These are phyloP conservation scores for Stachybotrys echinatus DNA, from an alignment of 2,329 filamentous ascomycete genomes.

Conservation along the genomic window DNA sequence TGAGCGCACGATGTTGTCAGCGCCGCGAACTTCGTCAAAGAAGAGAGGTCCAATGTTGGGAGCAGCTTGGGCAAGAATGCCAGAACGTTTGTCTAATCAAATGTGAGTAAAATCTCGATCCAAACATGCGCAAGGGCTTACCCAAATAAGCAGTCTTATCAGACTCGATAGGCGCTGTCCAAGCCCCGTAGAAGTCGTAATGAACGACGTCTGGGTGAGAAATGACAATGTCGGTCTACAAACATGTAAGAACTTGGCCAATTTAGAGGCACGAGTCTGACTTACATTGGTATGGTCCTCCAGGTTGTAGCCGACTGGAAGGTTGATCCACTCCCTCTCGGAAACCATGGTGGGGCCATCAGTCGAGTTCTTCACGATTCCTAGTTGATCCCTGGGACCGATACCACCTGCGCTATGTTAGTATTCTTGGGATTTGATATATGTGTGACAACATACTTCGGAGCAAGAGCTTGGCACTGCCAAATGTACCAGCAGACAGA, in stretches of 20 bases:
- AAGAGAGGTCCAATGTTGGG: conserved; percentile 59
- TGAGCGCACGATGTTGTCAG: conserved; percentile 56
- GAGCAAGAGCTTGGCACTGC: conserved; percentile 62
- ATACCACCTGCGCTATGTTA: conserved; percentile 40
- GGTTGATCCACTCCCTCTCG: conserved; percentile 47
- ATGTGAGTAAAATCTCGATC: no score
- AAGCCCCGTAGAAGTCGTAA: conserved; percentile 64
- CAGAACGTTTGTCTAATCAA: no score
- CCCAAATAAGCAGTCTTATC: conserved; percentile 40
- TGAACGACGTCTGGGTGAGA: conserved; percentile 41
- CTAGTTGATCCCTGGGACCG: conserved; percentile 55
- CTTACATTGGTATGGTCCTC: conserved; percentile 48
- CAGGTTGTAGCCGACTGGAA: conserved; percentile 55
- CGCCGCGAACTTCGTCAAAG: conserved; percentile 48
- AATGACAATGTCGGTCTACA: conserved; percentile 40
- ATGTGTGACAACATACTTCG: no score
- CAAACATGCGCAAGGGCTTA: no score
- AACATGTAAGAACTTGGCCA: conserved; percentile 9
- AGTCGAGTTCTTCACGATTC: conserved; percentile 40
- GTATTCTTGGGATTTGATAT: no score
- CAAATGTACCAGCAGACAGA: conserved; percentile 63
- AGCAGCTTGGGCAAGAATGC: conserved; percentile 59
- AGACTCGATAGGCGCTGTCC: conserved; percentile 36
- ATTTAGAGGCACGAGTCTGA: background rate
- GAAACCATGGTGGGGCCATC: conserved; percentile 48